Base-by-base conservation (phyloP, 2,329 filamentous ascomycete species). In the Colletotrichum tropicicola region DNA sequence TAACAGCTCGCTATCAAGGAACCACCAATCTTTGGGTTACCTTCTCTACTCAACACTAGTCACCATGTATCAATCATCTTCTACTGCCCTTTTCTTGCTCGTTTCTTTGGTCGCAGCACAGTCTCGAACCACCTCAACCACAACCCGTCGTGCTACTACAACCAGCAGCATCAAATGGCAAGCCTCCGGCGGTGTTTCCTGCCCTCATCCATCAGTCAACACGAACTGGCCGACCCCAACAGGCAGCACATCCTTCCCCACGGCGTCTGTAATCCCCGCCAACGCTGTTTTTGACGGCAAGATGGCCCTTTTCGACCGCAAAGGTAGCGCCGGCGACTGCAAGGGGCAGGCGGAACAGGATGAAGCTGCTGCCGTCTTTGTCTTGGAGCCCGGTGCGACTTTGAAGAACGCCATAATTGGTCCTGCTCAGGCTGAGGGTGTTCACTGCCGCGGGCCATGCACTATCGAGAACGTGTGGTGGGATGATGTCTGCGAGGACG, bases 161-260 rank as follows among this genome's bases (percentile, higher is more conserved):
- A 58, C 55, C 9, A 59, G 47, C 47, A 59, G 32, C 45, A 32
- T 59, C 45, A 59, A 59, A 30, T 59, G 47, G 56, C 56, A 59
- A 43, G 56, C 47, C 45, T 59, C 56, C 13, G 56, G 56, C 25
- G 56, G 56, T 35, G 56, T 59, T 9, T 52, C 56, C 6, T 59
- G 56, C 45, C 47, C 56, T 3, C 56, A 59, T 35, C 56, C 56
- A 5, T 39, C 56, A 4, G 56, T 59, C 32, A 59, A 59, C 25
- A 59, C 56, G 5, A 41, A 54, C 3, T 54, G 43, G 59, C 51
- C 52, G 12, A 57, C 44, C 7, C 44, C 49, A 6, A 61, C 49
- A 3, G 58, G 48, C n/a, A 61, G 57, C 39, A 54, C 48, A 3
- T 60, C 39, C 6, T 60, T 37, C 30, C 48, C 48, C 12, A 60